phyloP scores from a whole-genome alignment of 106 monocot species.

The Acorus calamus region DNA sequence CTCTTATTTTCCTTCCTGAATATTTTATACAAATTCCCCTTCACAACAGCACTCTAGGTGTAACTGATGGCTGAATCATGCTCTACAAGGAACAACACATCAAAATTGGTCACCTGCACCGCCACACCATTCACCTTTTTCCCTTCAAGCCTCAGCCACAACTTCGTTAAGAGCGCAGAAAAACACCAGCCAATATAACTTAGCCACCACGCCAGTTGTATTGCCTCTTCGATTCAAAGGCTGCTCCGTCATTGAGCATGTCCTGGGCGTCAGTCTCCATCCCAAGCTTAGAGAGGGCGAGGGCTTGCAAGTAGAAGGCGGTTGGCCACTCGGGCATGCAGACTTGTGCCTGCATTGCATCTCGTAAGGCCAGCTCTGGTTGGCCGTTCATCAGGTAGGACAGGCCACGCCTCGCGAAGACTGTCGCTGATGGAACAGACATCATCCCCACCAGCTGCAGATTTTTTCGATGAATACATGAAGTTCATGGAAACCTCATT shows the following conservation, averaged over 20 bases:
- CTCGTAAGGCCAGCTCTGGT: slow-evolving; percentile 81
- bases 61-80: no score
- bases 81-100: no score
- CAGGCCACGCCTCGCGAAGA: slow-evolving; percentile 76
- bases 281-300: slow-evolving; percentile 89
- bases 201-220: slow-evolving; percentile 47
- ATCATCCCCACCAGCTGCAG: slow-evolving; percentile 78
- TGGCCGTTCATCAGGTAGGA: slow-evolving; percentile 92
- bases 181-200: no score
- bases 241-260: slow-evolving; percentile 93
- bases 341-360: slow-evolving; percentile 97
- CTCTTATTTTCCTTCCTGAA: no score
- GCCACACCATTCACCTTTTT: no score
- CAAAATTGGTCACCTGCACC: no score
- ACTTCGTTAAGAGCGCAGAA: no score
- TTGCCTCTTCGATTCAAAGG: slow-evolving; percentile 81
- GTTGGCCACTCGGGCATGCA: slow-evolving; percentile 98
- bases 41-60: no score
- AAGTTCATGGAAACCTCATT: no score
- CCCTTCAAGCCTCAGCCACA: no score
- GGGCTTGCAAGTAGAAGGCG: slow-evolving; percentile 93
- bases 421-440: slow-evolving; percentile 89
- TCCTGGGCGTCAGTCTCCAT: slow-evolving; percentile 98
- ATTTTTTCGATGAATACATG: no score
- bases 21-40: no score